Conservation (phyloP, 768 basidiomycete species). For the Lactarius psammicola region DNA sequence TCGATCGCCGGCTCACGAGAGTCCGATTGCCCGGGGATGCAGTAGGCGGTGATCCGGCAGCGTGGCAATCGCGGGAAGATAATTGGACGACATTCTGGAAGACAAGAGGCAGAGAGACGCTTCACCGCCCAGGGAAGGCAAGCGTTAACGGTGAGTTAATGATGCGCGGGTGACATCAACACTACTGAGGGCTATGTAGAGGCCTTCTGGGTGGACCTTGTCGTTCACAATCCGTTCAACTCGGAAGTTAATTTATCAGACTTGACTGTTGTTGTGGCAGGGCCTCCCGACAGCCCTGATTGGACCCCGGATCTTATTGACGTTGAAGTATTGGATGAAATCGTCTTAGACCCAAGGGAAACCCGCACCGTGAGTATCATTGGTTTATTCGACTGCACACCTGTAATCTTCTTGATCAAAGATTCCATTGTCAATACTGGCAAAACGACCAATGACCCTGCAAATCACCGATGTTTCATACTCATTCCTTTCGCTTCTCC, state of each 20-base stretch:
- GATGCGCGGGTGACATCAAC: neutral
- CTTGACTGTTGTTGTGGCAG: slow-evolving; percentile 52
- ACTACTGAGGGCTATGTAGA: slow-evolving; percentile 44
- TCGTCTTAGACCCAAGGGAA: slow-evolving; percentile 63
- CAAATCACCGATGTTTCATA: slow-evolving; percentile 58
- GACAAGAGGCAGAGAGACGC: slow-evolving; percentile 49
- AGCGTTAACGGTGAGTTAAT: slow-evolving; percentile 55
- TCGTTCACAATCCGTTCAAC: slow-evolving; percentile 68
- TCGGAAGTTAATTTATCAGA: slow-evolving; percentile 68
- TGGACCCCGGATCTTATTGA: slow-evolving; percentile 46
- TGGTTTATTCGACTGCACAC: slow-evolving; percentile 1
- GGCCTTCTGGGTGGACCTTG: slow-evolving; percentile 73
- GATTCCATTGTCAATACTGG: slow-evolving; percentile 65
- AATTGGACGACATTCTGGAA: slow-evolving; percentile 64
- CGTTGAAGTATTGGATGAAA: slow-evolving; percentile 59
- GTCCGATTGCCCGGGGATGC: slow-evolving; percentile 56
- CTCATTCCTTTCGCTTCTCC: slow-evolving; percentile 71
- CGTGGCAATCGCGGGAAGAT: slow-evolving; percentile 67
- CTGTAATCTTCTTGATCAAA: slow-evolving; percentile 31
- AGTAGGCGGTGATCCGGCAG: slow-evolving; percentile 41
- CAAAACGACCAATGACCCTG: slow-evolving; percentile 50
- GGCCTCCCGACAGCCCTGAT: slow-evolving; percentile 39
- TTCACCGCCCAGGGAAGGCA: slow-evolving; percentile 57
- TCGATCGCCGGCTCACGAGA: slow-evolving; percentile 53
- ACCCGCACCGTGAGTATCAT: slow-evolving; percentile 53